phyloP scores from a whole-genome alignment of 2,329 filamentous ascomycete genomes.

The Colletotrichum viniferum region DNA sequence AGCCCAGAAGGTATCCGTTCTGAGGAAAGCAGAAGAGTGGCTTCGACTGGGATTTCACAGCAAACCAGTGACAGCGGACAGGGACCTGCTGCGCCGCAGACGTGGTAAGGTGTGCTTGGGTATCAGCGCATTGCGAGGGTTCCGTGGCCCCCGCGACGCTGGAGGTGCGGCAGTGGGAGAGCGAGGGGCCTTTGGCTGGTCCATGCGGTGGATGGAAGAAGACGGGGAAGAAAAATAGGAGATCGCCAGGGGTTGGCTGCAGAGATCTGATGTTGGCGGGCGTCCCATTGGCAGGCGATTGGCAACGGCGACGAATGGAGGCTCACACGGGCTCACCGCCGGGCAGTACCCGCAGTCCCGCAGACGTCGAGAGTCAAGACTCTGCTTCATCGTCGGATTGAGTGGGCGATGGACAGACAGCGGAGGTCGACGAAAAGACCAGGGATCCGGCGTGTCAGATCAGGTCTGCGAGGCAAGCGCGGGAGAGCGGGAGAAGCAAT shows the following conservation, averaged over 20 bases:
- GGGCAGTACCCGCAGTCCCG: neutral
- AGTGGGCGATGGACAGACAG: neutral
- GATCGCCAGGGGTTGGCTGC: constrained; percentile 9
- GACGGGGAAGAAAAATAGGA: neutral
- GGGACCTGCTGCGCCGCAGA: neutral
- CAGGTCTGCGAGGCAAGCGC: neutral
- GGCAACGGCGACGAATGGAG: neutral
- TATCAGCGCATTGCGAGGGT: neutral
- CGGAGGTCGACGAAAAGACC: neutral
- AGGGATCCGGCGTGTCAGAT: neutral
- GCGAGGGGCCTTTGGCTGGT: constrained; percentile 1
- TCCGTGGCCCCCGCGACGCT: neutral
- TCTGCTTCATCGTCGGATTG: neutral
- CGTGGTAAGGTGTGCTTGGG: constrained; percentile 11
- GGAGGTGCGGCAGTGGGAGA: neutral
- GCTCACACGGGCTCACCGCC: neutral
- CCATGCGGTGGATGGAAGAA: neutral
- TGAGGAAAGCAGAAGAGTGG: neutral
- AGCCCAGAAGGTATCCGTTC: neutral
- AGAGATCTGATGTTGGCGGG: constrained; percentile 9
- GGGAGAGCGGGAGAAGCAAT: neutral
- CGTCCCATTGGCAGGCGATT: neutral
- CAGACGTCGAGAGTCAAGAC: neutral
- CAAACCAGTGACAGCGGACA: neutral
- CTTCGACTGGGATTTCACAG: neutral